Conservation (phyloP, 2,329 filamentous ascomycete genomes). For the Neofusicoccum umdonicola region DNA sequence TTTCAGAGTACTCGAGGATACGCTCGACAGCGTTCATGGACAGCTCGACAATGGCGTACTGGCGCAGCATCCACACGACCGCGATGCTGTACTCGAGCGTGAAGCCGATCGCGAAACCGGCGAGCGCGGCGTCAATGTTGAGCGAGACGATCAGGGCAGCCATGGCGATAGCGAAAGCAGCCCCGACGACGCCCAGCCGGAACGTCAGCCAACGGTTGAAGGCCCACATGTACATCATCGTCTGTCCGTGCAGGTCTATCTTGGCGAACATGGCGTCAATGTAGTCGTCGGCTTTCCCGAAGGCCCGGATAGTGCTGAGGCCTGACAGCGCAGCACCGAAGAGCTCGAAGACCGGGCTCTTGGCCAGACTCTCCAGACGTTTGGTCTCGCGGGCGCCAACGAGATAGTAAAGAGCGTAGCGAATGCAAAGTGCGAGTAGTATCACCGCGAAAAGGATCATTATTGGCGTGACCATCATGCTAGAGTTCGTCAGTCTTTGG, state of each 20-base stretch:
- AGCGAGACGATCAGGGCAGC: slow-evolving; percentile 63
- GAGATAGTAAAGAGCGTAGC: slow-evolving; percentile 63
- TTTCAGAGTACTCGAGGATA: slow-evolving; percentile 70
- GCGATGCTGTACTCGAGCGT: slow-evolving; percentile 65
- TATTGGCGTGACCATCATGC: slow-evolving; percentile 15
- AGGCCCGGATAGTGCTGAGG: slow-evolving; percentile 73
- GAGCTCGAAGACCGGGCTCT: slow-evolving; percentile 77
- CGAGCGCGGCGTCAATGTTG: slow-evolving; percentile 65
- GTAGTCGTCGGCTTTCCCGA: slow-evolving; percentile 68
- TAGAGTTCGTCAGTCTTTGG: neutral
- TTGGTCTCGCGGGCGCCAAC: slow-evolving; percentile 72
- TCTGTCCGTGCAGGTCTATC: slow-evolving; percentile 66
- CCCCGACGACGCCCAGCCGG: slow-evolving; percentile 68
- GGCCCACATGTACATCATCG: slow-evolving; percentile 67
- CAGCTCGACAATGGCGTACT: slow-evolving; percentile 69
- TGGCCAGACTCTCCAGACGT: slow-evolving; percentile 71
- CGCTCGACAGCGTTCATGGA: slow-evolving; percentile 75
- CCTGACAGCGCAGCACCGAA: slow-evolving; percentile 72
- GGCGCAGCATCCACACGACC: slow-evolving; percentile 63
- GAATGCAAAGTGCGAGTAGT: slow-evolving; percentile 58
- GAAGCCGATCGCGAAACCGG: slow-evolving; percentile 74
- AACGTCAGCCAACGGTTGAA: slow-evolving; percentile 77
- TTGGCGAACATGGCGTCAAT: slow-evolving; percentile 58
- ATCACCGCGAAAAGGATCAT: slow-evolving; percentile 26
- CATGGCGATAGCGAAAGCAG: slow-evolving; percentile 65